These are phyloP conservation scores for Hordeum marinum DNA, from an alignment of 176 grass and related monocot species.

Conservation along the genomic window DNA sequence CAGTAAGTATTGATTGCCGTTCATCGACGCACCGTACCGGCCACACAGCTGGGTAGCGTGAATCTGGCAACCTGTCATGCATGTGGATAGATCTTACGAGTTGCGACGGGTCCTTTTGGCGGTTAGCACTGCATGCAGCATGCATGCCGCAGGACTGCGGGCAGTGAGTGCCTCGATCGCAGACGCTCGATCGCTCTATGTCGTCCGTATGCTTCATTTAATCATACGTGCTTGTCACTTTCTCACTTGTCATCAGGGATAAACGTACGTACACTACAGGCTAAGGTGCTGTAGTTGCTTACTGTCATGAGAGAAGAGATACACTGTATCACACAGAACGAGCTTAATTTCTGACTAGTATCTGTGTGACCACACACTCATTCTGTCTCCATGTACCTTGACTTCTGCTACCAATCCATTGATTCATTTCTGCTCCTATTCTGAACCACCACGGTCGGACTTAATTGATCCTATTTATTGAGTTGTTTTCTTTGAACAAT, in stretches of 20 bases:
- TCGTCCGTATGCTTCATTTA: neutral
- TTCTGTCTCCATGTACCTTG: slow-evolving; percentile 1
- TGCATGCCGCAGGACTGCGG: neutral
- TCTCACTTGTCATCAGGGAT: neutral
- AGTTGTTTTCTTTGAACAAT: neutral
- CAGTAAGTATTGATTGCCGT: slow-evolving; percentile 9
- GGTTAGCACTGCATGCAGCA: slow-evolving; percentile 5
- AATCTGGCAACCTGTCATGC: neutral
- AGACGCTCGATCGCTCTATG: neutral
- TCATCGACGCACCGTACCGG: neutral
- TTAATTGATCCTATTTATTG: neutral
- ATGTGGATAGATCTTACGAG: neutral
- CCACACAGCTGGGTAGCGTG: neutral
- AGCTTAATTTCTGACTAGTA: neutral
- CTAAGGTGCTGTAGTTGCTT: neutral
- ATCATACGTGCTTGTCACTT: neutral
- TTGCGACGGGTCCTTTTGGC: neutral
- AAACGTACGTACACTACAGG: neutral
- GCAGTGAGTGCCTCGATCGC: neutral
- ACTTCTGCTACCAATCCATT: neutral
- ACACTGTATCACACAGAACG: neutral
- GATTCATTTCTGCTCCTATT: neutral
- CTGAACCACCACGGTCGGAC: neutral
- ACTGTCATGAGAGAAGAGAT: neutral
- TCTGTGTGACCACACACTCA: neutral